Conservation (phyloP, 257 asterid species). For the Penstemon newberryi region DNA sequence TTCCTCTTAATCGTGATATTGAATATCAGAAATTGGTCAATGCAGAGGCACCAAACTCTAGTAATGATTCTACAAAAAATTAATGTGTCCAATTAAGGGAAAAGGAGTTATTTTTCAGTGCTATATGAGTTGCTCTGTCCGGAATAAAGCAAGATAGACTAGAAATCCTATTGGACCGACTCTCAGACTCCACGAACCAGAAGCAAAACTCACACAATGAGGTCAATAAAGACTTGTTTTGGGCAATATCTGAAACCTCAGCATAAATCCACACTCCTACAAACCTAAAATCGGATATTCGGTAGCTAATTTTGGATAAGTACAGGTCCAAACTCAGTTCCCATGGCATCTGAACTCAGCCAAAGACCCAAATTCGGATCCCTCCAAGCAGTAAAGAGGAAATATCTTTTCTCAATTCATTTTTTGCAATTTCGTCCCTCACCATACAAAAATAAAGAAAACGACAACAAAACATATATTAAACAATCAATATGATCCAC, state of each 20-base stretch:
- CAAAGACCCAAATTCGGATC: slow-evolving; percentile 3
- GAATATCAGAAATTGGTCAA: slow-evolving; percentile 24
- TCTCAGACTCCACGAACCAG: slow-evolving; percentile 23
- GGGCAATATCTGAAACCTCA: neutral
- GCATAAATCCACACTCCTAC: slow-evolving; percentile 9
- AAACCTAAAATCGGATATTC: neutral
- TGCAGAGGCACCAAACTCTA: neutral
- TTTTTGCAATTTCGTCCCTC: slow-evolving; percentile 20
- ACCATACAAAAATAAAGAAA: neutral
- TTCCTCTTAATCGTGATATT: slow-evolving; percentile 25
- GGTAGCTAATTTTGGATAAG: slow-evolving; percentile 6
- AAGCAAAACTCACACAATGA: neutral
- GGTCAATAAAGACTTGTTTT: neutral
- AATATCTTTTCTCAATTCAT: neutral
- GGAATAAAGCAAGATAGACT: no score
- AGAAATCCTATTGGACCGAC: neutral
- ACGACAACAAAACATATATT: neutral
- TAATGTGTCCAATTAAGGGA: no score
- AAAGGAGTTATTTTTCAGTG: no score
- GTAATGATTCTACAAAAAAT: neutral
- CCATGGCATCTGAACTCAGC: slow-evolving; percentile 22
- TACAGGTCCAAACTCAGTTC: slow-evolving; percentile 17
- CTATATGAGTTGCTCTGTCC: no score
- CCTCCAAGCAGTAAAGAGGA: no score
- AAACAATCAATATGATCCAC: no score